Base-by-base conservation (phyloP, 495 filamentous ascomycete species). In the Hyaloscypha finlandica region DNA sequence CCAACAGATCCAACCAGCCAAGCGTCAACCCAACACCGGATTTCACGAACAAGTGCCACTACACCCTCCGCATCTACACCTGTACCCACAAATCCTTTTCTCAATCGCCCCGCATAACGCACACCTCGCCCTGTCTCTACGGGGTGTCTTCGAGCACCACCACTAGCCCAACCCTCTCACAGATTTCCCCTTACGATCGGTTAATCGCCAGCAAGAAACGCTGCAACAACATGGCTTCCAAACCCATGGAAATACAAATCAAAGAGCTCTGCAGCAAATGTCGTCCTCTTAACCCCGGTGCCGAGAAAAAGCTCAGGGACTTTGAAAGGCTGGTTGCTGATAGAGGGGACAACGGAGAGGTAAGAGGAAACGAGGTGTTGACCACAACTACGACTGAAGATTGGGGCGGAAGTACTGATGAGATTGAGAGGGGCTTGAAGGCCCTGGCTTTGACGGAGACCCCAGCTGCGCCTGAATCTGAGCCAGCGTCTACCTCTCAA, bases 61-160 rank as follows among this genome's bases (percentile, higher is more conserved):
- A 51, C 42, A 63, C 60, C 8, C 39, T 63, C 32, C 39, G 35
- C 9, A 20, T n/a, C 19, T 52, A 37, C 35, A 53, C 60, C 20
- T 63, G 60, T 12, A 42, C 12, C 11, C 60, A 63, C 29, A 63
- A 63, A 16, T 29, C 42, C 60, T 63, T n/a, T n/a, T 11, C 30
- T 3, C 45, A 29, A 8, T 16, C 25, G 19, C 39, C 60, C 42
- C 60, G 39, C 37, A 63, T 32, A 4, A 30, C 11, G 4, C 60
- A 63, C 32, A 12, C 32, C 14, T 6, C 11, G 9, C 56, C 56
- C 25, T 59, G 56, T 20, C 56, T 59, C 11, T 59, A 37, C 32
- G 29, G 6, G 8, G 32, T 59, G 31, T 12, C 42, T 12, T 14
- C 42, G 8, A 48, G 16, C 6, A 37, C 35, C 6, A 37, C 11